phyloP scores from a whole-genome alignment of 2,329 filamentous ascomycete species.

The Cercospora sesami region DNA sequence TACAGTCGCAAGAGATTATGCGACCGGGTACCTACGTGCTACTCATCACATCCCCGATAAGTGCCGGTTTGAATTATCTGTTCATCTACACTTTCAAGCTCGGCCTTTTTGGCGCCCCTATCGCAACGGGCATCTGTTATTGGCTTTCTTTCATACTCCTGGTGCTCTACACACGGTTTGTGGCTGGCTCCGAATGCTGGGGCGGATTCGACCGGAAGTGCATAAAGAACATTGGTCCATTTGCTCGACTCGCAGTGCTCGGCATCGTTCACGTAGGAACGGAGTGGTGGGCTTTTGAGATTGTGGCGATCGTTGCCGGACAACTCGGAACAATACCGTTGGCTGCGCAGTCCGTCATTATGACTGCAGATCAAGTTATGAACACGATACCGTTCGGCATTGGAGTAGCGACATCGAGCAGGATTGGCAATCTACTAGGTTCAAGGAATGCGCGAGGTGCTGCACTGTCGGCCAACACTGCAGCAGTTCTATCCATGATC shows the following conservation, averaged over 20 bases:
- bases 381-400: constrained; percentile 85
- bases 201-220: constrained; percentile 66
- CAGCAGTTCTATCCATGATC: constrained; percentile 70
- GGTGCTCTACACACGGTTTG: constrained; percentile 69
- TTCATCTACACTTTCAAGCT: constrained; percentile 72
- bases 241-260: constrained; percentile 71
- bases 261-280: constrained; percentile 80
- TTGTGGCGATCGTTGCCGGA: constrained; percentile 79
- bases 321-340: constrained; percentile 74
- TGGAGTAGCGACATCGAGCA: constrained; percentile 74
- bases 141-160: constrained; percentile 80
- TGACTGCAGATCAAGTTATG: constrained; percentile 48
- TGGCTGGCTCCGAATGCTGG: constrained; percentile 76
- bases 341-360: constrained; percentile 83
- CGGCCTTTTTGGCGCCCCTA: constrained; percentile 73
- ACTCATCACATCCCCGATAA: constrained; percentile 61
- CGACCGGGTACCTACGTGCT: constrained; percentile 64
- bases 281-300: constrained; percentile 95
- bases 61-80: constrained; percentile 60
- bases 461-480: constrained; percentile 69
- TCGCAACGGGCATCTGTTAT: constrained; percentile 82
- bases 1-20: constrained; percentile 64
- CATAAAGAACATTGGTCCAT: constrained; percentile 66
- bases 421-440: constrained; percentile 79
- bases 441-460: constrained; percentile 66